Percentiles rank a stretch among this genome's conserved stretches.
Evolutionary conservation across 805 yeast genomes (phyloP).

Genomic region (Saccharomycopsis capsularis): DNA sequence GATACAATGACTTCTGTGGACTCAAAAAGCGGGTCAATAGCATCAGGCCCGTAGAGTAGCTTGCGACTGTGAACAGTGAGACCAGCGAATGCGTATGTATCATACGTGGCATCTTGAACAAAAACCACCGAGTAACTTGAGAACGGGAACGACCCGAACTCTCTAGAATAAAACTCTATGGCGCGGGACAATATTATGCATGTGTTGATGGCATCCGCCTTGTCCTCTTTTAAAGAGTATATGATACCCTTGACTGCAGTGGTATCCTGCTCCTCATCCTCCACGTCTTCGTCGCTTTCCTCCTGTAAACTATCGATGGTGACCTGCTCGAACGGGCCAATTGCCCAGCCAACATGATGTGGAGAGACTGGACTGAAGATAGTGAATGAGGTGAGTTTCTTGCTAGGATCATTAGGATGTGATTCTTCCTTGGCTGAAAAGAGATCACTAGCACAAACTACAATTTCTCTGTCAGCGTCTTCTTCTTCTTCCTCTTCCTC

Average conservation of each 20-base stretch:
- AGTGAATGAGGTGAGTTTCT: constrained; percentile 67
- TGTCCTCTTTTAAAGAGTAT: constrained; percentile 56
- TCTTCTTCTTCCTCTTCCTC: constrained; percentile 28
- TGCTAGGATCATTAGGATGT: constrained; percentile 66
- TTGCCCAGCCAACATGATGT: constrained; percentile 91
- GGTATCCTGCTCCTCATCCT: constrained; percentile 32
- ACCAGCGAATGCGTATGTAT: constrained; percentile 65
- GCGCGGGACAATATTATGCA: constrained; percentile 73
- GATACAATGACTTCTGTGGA: constrained; percentile 63
- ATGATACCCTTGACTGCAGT: constrained; percentile 49
- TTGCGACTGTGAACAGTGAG: constrained; percentile 53
- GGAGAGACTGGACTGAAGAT: constrained; percentile 82
- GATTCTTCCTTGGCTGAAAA: constrained; percentile 61
- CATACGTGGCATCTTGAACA: constrained; percentile 47
- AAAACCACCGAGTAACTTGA: constrained; percentile 73
- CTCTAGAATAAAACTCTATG: constrained; percentile 74
- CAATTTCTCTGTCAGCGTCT: constrained; percentile 40
- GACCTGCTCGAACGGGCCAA: constrained; percentile 75
- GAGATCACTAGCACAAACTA: constrained; percentile 66
- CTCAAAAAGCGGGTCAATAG: constrained; percentile 71
- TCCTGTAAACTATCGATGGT: constrained; percentile 34
- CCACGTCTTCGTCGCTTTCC: constrained; percentile 27
- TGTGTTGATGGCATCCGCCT: constrained; percentile 55
- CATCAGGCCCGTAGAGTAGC: constrained; percentile 61
- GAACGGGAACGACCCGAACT: constrained; percentile 91